Evolutionary conservation across 352 stramenopile genomes (phyloP), one percentile per base, ranked within the genome.

Genomic region (Phytophthora fragariaefolia): DNA sequence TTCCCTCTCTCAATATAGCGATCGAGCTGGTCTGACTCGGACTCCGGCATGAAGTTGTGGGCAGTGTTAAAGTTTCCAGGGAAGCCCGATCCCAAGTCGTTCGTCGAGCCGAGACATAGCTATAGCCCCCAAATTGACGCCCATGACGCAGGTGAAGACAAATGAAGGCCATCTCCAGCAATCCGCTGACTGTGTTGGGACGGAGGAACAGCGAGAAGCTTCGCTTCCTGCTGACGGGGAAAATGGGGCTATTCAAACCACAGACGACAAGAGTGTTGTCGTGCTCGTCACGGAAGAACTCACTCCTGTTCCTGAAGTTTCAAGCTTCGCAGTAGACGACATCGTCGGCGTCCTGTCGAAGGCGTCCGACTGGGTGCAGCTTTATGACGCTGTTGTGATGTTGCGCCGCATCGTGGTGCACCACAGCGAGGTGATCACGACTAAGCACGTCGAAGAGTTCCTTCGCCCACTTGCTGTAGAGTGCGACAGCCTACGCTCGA

Each of bases 401-500:
- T 54, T 91, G 15, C 81, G 85, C 4, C 76, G 80, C n/a, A 50
- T 75, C 7, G 57, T 92, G 17, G 81, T 92, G n/a, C 80, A 87
- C 54, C 76, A 89, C 69, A 48, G 50, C 8, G 18, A 26, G 7
- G 40, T 82, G 9, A 27, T 87, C 12, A 56, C 61, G 5, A 61
- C 49, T 8, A 49, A 59, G 8, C 54, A 82, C 9, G 36, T 83
- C 0, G 58, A 63, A 8, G 51, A 47, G 1, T 57, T 85, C n/a
- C 23, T 92, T 4, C 54, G 67, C 4, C 62, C 51, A 4, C 66
- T 93, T 30, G 57, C 73, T 2, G 22, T 76, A 15, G 82, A 73
- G 9, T 77, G 81, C 36, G 77, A 92, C 58, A 90, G 86, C 71
- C 61, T 93, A 40, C 85, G 85, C 23, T 92, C 83, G 0, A 73